These are phyloP conservation scores for Chrysophaeum taylorii DNA, from an alignment of 352 stramenopile genomes.

Conservation along the genomic window DNA sequence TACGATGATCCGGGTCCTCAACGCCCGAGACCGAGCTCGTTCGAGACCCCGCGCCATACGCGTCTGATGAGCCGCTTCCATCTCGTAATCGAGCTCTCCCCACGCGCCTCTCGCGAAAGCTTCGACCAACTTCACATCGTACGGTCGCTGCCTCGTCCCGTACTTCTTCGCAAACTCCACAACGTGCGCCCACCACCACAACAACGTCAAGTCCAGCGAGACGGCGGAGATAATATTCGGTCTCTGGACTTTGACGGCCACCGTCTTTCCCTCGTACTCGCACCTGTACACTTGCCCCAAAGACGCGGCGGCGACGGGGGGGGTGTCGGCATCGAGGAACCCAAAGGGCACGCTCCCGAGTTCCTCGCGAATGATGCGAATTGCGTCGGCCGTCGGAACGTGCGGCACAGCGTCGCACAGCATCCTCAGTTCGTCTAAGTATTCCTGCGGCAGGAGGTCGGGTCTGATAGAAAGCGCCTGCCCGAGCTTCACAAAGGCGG, in stretches of 20 bases:
- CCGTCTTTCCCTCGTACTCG: slow-evolving; percentile 27
- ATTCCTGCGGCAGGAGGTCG: slow-evolving; percentile 47
- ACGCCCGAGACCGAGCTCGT: too few species aligned
- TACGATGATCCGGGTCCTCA: too few species aligned
- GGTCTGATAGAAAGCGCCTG: slow-evolving; percentile 56
- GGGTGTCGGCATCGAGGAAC: slow-evolving; percentile 31
- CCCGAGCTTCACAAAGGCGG: slow-evolving; percentile 55
- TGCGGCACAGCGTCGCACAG: slow-evolving; percentile 53
- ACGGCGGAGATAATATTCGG: slow-evolving; percentile 47
- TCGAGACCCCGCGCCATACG: slow-evolving; percentile 12
- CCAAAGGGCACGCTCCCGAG: slow-evolving; percentile 16
- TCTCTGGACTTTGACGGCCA: slow-evolving; percentile 60
- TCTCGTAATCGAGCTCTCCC: slow-evolving; percentile 24
- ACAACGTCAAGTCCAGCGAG: slow-evolving; percentile 49
- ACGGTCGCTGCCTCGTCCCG: slow-evolving; percentile 25
- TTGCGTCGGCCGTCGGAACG: slow-evolving; percentile 42
- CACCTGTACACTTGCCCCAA: slow-evolving; percentile 34
- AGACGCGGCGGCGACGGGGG: slow-evolving; percentile 46
- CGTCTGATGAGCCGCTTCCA: slow-evolving; percentile 19
- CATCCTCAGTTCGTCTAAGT: slow-evolving; percentile 48
- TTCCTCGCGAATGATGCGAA: slow-evolving; percentile 38
- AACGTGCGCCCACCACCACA: slow-evolving; percentile 35
- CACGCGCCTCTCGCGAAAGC: slow-evolving; percentile 37
- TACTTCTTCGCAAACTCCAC: slow-evolving; percentile 28
- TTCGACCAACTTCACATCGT: slow-evolving; percentile 46